Base-by-base conservation (phyloP, 768 basidiomycete species). In the Mycena latifolia region DNA sequence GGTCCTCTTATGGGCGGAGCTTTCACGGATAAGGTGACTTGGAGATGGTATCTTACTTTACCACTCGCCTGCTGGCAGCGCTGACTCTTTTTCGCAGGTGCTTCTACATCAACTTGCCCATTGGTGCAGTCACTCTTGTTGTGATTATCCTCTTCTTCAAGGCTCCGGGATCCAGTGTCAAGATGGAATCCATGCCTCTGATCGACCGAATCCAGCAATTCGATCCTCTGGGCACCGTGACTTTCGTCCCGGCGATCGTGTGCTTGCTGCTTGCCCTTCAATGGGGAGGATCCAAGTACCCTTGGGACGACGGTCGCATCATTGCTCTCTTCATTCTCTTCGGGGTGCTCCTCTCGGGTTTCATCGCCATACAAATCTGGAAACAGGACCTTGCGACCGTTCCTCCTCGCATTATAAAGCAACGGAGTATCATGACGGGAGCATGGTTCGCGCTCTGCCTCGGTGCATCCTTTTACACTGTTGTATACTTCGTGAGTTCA, bases 1-100 rank as follows among this genome's bases (percentile, higher is more conserved):
- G 64, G 64, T 0, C 64, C 64, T 2, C 50, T 65, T 17, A 4
- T 65, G 17, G 64, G 64, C 5, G 64, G 64, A 5, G 56, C 59
- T 3, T 77, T 78, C 61, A 74, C 75, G 10, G 71, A 75, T 53
- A 66, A 74, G 39, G 51, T 70, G n/a, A 72, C 76, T 0, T 82
- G 81, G 81, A 71, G 81, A 53, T 83, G 81, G 81, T 80, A 28
- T 1, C 28, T 45, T 25, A 12, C 0, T 24, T 24, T 18, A 7
- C 15, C 45, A 33, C 31, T 14, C 5, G 27, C 6, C 27, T 7
- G 7, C 15, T n/a, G 2, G 18, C 14, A 22, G 5, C 6, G 11
- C 33, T 53, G 22, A 53, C n/a, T 7, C 33, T 25, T 45, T 45
- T 45, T 2, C 12, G 3, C 39, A 51, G 37, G 41, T 27, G 45